Conservation (phyloP, 2,329 filamentous ascomycete species). For the Gaeumannomyces tritici region DNA sequence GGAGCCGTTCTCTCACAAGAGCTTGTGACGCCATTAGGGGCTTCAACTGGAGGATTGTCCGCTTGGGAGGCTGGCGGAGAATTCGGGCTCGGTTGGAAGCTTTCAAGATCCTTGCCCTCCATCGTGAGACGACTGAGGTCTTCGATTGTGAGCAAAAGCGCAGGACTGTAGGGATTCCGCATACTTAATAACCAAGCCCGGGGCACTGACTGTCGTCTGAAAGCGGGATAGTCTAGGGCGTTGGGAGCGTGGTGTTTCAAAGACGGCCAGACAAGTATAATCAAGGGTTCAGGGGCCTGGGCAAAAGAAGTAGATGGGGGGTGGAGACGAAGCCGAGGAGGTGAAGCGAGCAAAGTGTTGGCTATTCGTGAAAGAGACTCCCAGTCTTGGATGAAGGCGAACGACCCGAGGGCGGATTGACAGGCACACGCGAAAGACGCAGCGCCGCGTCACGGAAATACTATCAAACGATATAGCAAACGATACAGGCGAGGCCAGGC, state of each 20-base stretch:
- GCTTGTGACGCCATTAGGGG: neutral
- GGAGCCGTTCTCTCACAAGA: neutral
- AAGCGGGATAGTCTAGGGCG: neutral
- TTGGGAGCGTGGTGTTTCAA: neutral
- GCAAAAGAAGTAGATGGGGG: no score
- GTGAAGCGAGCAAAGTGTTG: neutral
- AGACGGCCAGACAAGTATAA: neutral
- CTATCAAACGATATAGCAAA: neutral
- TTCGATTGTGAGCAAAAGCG: neutral
- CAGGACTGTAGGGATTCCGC: neutral
- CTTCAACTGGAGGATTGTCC: neutral
- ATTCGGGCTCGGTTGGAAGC: neutral
- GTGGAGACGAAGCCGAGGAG: neutral
- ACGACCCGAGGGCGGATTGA: neutral
- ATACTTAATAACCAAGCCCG: neutral
- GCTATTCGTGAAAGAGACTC: neutral
- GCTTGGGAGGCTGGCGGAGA: no score
- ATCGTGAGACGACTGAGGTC: neutral
- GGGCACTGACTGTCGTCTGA: neutral
- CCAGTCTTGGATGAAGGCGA: neutral
- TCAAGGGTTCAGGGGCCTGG: neutral
- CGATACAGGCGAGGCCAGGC: neutral
- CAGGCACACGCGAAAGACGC: neutral
- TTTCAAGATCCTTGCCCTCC: neutral
- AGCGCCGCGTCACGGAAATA: neutral